Conservation (phyloP, 2,329 filamentous ascomycete genomes). For the Coniella lustricola region DNA sequence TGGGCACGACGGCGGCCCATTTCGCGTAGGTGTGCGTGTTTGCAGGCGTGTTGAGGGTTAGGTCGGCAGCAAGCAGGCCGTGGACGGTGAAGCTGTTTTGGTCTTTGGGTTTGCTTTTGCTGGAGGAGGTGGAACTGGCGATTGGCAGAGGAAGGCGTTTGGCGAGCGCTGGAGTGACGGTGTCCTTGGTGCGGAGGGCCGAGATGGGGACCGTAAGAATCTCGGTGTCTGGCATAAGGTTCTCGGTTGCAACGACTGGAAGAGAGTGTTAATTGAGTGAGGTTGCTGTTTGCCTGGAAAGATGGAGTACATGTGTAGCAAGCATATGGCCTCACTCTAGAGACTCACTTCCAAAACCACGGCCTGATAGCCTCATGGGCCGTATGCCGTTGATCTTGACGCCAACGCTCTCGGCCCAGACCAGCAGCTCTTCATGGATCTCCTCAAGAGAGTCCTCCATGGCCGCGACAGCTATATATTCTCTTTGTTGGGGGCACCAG, state of each 20-base stretch:
- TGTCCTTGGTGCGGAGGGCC: conserved; percentile 58
- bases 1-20: conserved; percentile 66
- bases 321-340: neutral
- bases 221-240: conserved; percentile 23
- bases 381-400: conserved; percentile 61
- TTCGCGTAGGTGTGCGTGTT: conserved; percentile 37
- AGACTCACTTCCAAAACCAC: conserved; percentile 56
- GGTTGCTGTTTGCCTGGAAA: neutral
- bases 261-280: neutral
- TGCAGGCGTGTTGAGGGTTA: conserved; percentile 46
- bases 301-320: neutral
- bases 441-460: conserved; percentile 19
- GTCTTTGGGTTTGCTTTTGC: too few relatives aligned
- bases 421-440: conserved; percentile 44
- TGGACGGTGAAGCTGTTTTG: conserved; percentile 53
- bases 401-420: conserved; percentile 61
- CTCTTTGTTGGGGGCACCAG: too few relatives aligned
- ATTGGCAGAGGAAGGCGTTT: conserved; percentile 39
- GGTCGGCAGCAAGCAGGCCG: conserved; percentile 62
- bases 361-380: conserved; percentile 59
- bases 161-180: conserved; percentile 47
- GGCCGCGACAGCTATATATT: neutral
- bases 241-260: conserved; percentile 1
- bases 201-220: conserved; percentile 43
- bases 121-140: too few relatives aligned